Evolutionary conservation across 2,329 filamentous ascomycete genomes (phyloP).

Genomic region (Sporothrix phasma): DNA sequence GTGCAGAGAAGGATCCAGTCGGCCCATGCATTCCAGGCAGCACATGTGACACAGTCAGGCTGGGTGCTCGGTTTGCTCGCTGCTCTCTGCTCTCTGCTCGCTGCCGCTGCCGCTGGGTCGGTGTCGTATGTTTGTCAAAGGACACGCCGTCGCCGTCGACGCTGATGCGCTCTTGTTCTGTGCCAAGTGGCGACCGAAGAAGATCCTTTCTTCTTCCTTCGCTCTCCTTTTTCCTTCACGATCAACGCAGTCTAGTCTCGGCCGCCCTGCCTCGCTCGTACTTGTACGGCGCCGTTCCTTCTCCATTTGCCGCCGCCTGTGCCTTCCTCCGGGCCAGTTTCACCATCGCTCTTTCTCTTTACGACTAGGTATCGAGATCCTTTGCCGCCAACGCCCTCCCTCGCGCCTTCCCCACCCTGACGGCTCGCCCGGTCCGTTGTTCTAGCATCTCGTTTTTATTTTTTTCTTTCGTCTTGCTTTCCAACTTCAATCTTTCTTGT

Average conservation of each 20-base stretch:
- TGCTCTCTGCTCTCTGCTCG: neutral
- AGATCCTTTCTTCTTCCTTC: neutral
- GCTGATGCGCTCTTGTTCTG: neutral
- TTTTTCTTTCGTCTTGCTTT: neutral
- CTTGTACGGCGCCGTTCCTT: neutral
- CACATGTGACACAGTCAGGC: neutral
- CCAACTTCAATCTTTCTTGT: neutral
- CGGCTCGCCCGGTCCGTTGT: neutral
- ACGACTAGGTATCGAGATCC: neutral
- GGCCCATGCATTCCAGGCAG: neutral
- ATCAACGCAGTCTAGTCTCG: neutral
- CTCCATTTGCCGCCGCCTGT: neutral
- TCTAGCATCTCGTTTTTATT: neutral
- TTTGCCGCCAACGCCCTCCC: neutral
- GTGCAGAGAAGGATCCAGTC: neutral
- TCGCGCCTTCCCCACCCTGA: constrained; percentile 3
- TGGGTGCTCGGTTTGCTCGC: neutral
- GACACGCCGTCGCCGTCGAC: too few relatives aligned
- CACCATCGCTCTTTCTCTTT: neutral
- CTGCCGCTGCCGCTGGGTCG: too few relatives aligned
- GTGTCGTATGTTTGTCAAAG: too few relatives aligned
- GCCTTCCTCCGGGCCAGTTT: neutral
- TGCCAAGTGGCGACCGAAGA: neutral
- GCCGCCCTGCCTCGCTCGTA: neutral
- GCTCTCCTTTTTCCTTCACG: neutral